Evolutionary conservation across 2,329 filamentous ascomycete species (phyloP), one percentile per base, ranked within the genome.

Genomic region (Sarocladiaceae sp.): DNA sequence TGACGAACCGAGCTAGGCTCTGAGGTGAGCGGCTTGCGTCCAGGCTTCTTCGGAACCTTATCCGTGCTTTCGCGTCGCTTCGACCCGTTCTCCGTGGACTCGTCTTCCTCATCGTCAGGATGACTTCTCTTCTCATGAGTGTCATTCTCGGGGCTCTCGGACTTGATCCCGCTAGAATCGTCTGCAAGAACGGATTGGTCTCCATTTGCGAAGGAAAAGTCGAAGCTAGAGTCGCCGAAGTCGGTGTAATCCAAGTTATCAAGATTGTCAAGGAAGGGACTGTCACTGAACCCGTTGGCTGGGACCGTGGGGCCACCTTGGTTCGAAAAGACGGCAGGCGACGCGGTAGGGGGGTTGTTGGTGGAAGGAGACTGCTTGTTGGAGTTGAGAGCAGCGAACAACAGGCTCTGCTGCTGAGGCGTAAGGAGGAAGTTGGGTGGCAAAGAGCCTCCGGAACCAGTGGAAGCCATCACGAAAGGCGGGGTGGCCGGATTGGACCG

Each of bases 31-130:
- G 91, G 93, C 73, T 98, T 98, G 51, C 93, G 81, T 42, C 93
- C 93, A 4, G 93, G 91, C 69, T 97, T 98, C 79, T 97, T 97
- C 19, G 88, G 80, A 33, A 83, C 74, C 67, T 93, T 95, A 34
- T 90, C 88, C 45, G 88, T 82, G 47, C 83, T 80, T 65, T 95
- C 89, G 48, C 86, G 80, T 51, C 88, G 79, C 70, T 90, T 93
- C 47, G 72, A 65, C 13, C 68, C 67, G 33, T 67, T 68, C 45
- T 69, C 65, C 15, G 66, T 62, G n/a, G 76, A 85, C 5, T 85
- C 83, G 10, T 24, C 37, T 2, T 81, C 81, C 11, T 85, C 79
- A 24, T 82, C 79, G 40, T 84, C 82, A 1, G 82, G 81, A 57
- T 82, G 84, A 59, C 84, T 82, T 50, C 85, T 74, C 69, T 91